Evolutionary conservation across 148 eudicot species (phyloP).

Genomic region (Chenopodium quinoa): DNA sequence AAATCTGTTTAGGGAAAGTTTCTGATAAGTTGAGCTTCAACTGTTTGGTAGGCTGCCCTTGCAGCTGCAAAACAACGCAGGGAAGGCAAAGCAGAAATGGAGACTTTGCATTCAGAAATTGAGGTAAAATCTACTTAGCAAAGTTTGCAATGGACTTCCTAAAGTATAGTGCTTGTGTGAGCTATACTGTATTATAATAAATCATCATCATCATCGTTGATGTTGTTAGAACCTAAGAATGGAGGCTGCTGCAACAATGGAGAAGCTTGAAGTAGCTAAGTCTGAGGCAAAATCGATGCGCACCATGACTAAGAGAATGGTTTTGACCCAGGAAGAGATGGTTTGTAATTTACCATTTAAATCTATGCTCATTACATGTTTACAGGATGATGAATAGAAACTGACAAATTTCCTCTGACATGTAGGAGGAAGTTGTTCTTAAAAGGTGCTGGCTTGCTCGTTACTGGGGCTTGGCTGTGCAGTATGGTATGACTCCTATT

Average conservation of each 20-base stretch:
- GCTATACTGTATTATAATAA: background rate
- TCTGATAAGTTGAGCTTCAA: constrained; percentile 15
- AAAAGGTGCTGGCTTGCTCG: constrained; percentile 99
- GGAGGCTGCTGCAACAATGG: constrained; percentile 54
- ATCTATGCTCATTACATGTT: background rate
- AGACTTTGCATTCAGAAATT: constrained; percentile 62
- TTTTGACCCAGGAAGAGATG: constrained; percentile 97
- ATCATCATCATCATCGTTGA: background rate
- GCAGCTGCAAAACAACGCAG: constrained; percentile 71
- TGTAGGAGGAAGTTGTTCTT: constrained; percentile 94
- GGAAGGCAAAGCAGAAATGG: constrained; percentile 80
- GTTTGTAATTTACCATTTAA: constrained; percentile 40
- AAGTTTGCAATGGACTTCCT: background rate
- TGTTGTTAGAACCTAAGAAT: constrained; percentile 60
- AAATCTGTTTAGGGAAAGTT: background rate
- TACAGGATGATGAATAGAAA: background rate
- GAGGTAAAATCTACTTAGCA: constrained; percentile 46
- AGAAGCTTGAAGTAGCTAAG: constrained; percentile 81
- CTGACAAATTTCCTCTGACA: constrained; percentile 6
- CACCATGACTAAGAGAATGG: constrained; percentile 87
- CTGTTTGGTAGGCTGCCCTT: constrained; percentile 69
- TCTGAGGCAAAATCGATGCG: constrained; percentile 84
- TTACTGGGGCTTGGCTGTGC: constrained; percentile 93
- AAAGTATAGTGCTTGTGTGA: constrained; percentile 16
- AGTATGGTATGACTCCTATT: constrained; percentile 52